phyloP scores from a whole-genome alignment of 345 rosid species.

The Leavenworthia alabamica region DNA sequence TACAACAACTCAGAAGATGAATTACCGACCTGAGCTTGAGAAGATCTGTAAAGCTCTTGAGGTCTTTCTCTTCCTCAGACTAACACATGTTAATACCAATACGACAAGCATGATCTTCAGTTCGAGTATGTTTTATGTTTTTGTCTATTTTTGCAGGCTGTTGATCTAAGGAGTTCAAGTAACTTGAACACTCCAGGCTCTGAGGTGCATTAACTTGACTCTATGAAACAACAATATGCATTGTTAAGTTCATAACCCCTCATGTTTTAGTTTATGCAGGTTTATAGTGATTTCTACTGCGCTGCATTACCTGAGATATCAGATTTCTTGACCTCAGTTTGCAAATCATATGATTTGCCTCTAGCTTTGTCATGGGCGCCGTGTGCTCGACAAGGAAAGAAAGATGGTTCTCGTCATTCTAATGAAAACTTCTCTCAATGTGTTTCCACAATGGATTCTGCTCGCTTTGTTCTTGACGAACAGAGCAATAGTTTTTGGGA shows the following conservation, averaged over 20 bases:
- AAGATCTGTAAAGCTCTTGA: conserved; percentile 86
- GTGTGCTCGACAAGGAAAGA: conserved; percentile 54
- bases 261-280: conserved; percentile 44
- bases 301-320: conserved; percentile 52
- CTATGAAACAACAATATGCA: conserved; percentile 9
- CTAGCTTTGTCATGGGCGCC: conserved; percentile 85
- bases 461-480: conserved; percentile 51
- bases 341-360: conserved; percentile 54
- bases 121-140: neutral
- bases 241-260: conserved; percentile 23
- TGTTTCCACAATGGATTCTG: conserved; percentile 59
- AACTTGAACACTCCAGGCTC: conserved; percentile 40
- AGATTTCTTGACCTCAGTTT: conserved; percentile 50
- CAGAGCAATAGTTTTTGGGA: conserved; percentile 42
- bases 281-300: conserved; percentile 37
- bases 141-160: conserved; percentile 62
- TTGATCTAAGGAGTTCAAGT: conserved; percentile 63
- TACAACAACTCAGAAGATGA: conserved; percentile 59
- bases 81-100: neutral
- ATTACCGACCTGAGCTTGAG: conserved; percentile 64
- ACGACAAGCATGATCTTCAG: neutral
- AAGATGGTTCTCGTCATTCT: conserved; percentile 58
- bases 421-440: conserved; percentile 50
- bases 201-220: conserved; percentile 38
- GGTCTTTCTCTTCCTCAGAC: conserved; percentile 43